Percentiles rank a stretch among this genome's conserved stretches.
phyloP scores from a whole-genome alignment of 192 early-diverging fungal species.

The Blastocladiella britannica region DNA sequence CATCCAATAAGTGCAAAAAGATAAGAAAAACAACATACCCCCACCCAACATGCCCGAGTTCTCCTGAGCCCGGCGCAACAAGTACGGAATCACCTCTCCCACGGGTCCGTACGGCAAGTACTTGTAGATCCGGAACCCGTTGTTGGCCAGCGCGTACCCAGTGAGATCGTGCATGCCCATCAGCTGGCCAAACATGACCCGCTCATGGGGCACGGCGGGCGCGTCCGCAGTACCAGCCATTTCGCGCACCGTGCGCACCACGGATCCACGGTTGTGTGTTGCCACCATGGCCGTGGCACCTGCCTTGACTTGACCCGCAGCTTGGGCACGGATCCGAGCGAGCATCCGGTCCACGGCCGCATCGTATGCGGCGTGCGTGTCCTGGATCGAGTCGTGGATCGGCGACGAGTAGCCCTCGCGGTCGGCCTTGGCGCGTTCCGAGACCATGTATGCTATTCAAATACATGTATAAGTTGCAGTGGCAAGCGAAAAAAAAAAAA shows the following conservation, averaged over 20 bases:
- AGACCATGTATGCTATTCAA: background rate
- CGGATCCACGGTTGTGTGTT: constrained; percentile 69
- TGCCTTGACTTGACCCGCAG: constrained; percentile 5
- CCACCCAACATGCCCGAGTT: constrained; percentile 61
- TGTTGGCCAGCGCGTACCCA: constrained; percentile 54
- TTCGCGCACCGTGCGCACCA: constrained; percentile 31
- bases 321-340: constrained; percentile 16
- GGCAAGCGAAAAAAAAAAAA: too few species aligned
- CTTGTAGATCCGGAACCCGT: constrained; percentile 69
- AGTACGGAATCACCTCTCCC: constrained; percentile 75
- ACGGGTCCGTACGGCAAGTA: constrained; percentile 84
- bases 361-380: constrained; percentile 70
- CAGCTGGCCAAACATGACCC: constrained; percentile 81
- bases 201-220: constrained; percentile 27
- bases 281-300: constrained; percentile 67
- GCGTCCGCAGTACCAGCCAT: constrained; percentile 38
- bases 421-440: constrained; percentile 21
- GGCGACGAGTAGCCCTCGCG: constrained; percentile 50
- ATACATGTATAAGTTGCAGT: too few species aligned
- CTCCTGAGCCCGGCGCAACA: constrained; percentile 83
- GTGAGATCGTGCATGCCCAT: constrained; percentile 84
- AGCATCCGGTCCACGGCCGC: constrained; percentile 50
- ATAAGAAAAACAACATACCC: too few species aligned
- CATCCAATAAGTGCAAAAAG: too few species aligned
- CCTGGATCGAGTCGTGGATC: constrained; percentile 53